These are phyloP conservation scores for Anethum foeniculum DNA, from an alignment of 140 eudicot genomes.

Conservation along the genomic window DNA sequence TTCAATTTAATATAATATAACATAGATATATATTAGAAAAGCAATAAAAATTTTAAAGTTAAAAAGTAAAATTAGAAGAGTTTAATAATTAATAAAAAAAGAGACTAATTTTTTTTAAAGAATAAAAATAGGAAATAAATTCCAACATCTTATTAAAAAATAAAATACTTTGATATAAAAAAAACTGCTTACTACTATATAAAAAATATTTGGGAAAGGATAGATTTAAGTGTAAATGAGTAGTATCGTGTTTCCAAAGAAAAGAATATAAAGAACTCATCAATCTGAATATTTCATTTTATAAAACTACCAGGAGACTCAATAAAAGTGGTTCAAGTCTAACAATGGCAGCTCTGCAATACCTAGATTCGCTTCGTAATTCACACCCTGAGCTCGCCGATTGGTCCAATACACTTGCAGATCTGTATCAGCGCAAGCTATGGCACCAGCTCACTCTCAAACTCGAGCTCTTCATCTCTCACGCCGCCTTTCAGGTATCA, in stretches of 20 bases:
- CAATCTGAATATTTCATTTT: background rate
- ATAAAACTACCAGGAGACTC: background rate
- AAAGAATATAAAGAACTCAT: background rate
- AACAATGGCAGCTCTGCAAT: slow-evolving; percentile 72
- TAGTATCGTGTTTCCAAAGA: background rate
- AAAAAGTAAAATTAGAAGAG: no score
- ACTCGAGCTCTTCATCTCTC: slow-evolving; percentile 86
- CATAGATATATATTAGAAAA: no score
- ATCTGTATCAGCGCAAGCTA: slow-evolving; percentile 88
- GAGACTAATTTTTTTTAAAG: no score
- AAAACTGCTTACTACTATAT: no score
- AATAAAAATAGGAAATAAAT: no score
- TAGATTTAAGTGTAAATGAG: background rate
- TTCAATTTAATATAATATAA: no score
- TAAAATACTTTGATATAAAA: no score
- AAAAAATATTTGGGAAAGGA: no score
- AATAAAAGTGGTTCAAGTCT: no score
- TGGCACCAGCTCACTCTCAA: slow-evolving; percentile 96
- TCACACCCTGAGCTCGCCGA: slow-evolving; percentile 89
- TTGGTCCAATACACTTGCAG: slow-evolving; percentile 75
- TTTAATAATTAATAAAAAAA: no score
- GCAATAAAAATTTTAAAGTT: no score
- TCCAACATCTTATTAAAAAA: no score
- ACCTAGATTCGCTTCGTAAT: slow-evolving; percentile 57
- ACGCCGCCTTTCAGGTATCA: slow-evolving; percentile 70